A percentile compares a stretch with the other conserved stretches of the same genome.
Evolutionary conservation across 768 basidiomycete genomes (phyloP).

Genomic region (Gymnopilus junonius): DNA sequence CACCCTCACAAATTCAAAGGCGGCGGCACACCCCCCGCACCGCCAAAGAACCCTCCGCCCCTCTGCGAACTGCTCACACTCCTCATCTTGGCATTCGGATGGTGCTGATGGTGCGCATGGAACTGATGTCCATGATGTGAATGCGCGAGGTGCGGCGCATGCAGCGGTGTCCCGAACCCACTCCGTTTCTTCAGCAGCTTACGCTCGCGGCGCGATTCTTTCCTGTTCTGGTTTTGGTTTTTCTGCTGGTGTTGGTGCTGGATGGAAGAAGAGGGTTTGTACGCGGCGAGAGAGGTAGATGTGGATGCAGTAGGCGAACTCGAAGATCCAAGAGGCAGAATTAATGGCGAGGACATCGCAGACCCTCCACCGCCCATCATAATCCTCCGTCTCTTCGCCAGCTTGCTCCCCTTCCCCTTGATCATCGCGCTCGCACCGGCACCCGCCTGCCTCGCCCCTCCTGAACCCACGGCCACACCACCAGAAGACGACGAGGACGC

Average conservation of each 20-base stretch:
- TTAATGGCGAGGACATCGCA: constrained; percentile 34
- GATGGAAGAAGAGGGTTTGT: constrained; percentile 27
- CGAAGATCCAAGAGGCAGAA: constrained; percentile 49
- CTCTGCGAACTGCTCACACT: constrained; percentile 60
- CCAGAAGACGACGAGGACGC: background rate
- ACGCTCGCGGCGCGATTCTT: constrained; percentile 69
- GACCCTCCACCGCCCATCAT: constrained; percentile 26
- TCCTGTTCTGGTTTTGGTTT: constrained; percentile 60
- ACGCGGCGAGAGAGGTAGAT: constrained; percentile 1
- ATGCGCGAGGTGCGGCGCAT: constrained; percentile 48
- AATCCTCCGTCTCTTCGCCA: constrained; percentile 29
- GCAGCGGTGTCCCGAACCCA: constrained; percentile 7
- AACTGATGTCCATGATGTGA: constrained; percentile 34
- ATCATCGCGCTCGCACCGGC: constrained; percentile 7
- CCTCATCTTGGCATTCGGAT: constrained; percentile 68
- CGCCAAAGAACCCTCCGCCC: constrained; percentile 35
- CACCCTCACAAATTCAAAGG: constrained; percentile 31
- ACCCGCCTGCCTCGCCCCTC: background rate
- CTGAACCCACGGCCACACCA: background rate
- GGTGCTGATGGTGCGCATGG: constrained; percentile 56
- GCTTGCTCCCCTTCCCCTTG: constrained; percentile 25
- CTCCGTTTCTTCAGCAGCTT: constrained; percentile 67
- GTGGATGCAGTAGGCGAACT: constrained; percentile 47
- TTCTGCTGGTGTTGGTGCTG: constrained; percentile 44
- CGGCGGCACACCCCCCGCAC: constrained; percentile 23